Evolutionary conservation across 2,329 filamentous ascomycete species (phyloP), one percentile per base, ranked within the genome.

Genomic region (Lojkania enalia): DNA sequence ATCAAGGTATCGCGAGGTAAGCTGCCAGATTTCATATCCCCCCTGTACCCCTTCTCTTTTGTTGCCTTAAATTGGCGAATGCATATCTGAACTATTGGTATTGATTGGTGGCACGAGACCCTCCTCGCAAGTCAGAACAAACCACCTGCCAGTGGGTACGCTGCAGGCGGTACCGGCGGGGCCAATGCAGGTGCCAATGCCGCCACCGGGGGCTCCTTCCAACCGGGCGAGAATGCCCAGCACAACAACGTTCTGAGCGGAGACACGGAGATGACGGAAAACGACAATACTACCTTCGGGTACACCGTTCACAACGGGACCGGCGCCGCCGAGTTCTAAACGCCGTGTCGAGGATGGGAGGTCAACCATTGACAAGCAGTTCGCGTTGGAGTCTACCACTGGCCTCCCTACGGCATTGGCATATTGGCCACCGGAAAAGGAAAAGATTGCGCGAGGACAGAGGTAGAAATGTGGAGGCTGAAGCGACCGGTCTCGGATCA

Each of bases 1-100:
- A 31, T 90, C 91, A 48, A 94, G 96, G 69, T 99, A 97, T 73
- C 86, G 94, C 71, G 94, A 99, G 82, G 94, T 97, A 81, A 83
- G 87, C 79, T 70, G 51, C 63, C 56, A 55, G 55, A 56, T 63
- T 63, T 52, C 54, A 44, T 55, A 55, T 54, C 42, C 39, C 51
- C 48, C 49, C 54, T 52, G 44, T 48, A 55, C 47, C 55, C 53
- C 47, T 35, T 68, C 59, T 66, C 65, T 46, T 70, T 66, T 69
- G 60, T 68, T 60, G 60, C 61, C 59, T 67, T 48, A 51, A 56
- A 48, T 56, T 67, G 61, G 62, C 68, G 62, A 67, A 71, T 68
- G 71, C 63, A 61, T 69, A 68, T 75, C 68, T 76, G 71, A 75
- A 71, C 72, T 73, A 71, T 70, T 70, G 66, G 64, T 75, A 72